Evolutionary conservation across 2,329 filamentous ascomycete genomes (phyloP).

Genomic region (Apiospora kogelbergensis): DNA sequence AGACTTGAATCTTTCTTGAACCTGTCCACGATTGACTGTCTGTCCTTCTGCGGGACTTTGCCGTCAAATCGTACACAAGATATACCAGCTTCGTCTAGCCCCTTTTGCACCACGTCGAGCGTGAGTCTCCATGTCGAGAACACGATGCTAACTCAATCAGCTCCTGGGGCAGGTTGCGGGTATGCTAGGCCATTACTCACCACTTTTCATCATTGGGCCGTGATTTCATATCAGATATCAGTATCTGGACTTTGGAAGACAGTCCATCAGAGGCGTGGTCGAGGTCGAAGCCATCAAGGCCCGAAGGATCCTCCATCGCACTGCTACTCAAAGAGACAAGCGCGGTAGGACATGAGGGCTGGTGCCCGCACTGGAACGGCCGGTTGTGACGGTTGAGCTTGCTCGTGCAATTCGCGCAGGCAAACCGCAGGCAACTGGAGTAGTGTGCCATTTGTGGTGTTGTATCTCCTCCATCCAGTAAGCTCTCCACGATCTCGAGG

Average conservation of each 20-base stretch:
- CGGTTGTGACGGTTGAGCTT: background rate
- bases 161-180: background rate
- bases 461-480: conserved; percentile 15
- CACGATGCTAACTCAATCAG: conserved; percentile 38
- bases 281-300: background rate
- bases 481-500: conserved; percentile 22
- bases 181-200: conserved; percentile 20
- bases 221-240: conserved; percentile 32
- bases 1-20: conserved; percentile 39
- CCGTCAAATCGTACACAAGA: conserved; percentile 46
- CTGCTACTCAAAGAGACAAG: conserved; percentile 23
- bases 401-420: conserved; percentile 31
- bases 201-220: conserved; percentile 33
- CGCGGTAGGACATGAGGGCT: conserved; percentile 21
- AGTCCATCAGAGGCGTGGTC: conserved; percentile 10
- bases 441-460: conserved; percentile 22
- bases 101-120: conserved; percentile 44
- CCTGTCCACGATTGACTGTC: conserved; percentile 37
- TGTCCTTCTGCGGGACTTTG: conserved; percentile 40
- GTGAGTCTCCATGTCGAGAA: conserved; percentile 53
- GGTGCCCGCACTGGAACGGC: conserved; percentile 24
- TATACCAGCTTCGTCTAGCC: conserved; percentile 36
- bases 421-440: conserved; percentile 32
- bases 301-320: conserved; percentile 23
- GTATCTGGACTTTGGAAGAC: conserved; percentile 34